Conservation (phyloP, 768 basidiomycete species). For the Mycena galopus region DNA sequence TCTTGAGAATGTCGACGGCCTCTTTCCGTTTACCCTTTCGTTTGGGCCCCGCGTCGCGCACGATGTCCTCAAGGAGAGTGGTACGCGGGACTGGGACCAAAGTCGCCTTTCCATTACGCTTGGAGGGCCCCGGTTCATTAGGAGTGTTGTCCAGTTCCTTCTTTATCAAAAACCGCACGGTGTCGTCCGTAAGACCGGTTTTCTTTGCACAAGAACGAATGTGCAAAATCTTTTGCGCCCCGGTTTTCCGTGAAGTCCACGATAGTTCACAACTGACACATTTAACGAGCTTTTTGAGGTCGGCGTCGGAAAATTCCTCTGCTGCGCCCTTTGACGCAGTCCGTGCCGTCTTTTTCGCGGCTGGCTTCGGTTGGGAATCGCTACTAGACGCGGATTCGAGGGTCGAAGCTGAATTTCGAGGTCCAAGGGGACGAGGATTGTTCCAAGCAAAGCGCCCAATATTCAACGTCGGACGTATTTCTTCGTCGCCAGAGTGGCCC, state of each 20-base stretch:
- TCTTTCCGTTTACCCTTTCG: slow-evolving; percentile 58
- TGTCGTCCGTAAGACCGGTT: slow-evolving; percentile 64
- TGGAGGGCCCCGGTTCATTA: slow-evolving; percentile 14
- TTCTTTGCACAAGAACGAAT: slow-evolving; percentile 79
- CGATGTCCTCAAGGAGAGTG: slow-evolving; percentile 68
- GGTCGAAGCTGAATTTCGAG: slow-evolving; percentile 32
- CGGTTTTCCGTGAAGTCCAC: slow-evolving; percentile 81
- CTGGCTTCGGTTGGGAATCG: slow-evolving; percentile 25
- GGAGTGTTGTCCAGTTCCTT: slow-evolving; percentile 57
- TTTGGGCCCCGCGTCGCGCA: slow-evolving; percentile 60
- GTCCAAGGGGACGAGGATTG: slow-evolving; percentile 22
- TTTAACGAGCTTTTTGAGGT: slow-evolving; percentile 62
- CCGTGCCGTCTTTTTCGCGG: slow-evolving; percentile 30
- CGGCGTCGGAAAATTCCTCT: slow-evolving; percentile 57
- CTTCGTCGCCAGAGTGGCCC: slow-evolving; percentile 43
- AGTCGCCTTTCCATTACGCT: slow-evolving; percentile 39
- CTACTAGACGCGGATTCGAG: slow-evolving; percentile 25
- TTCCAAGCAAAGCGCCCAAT: slow-evolving; percentile 59
- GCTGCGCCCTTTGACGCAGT: slow-evolving; percentile 38
- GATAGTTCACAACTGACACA: slow-evolving; percentile 74
- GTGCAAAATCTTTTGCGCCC: slow-evolving; percentile 73
- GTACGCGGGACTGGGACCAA: slow-evolving; percentile 39
- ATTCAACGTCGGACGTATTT: slow-evolving; percentile 39
- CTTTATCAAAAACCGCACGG: slow-evolving; percentile 64
- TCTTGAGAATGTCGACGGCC: slow-evolving; percentile 58